Percentiles rank a stretch among this genome's conserved stretches.
phyloP scores from a whole-genome alignment of 2,329 filamentous ascomycete species.

The Fusarium floridanum region DNA sequence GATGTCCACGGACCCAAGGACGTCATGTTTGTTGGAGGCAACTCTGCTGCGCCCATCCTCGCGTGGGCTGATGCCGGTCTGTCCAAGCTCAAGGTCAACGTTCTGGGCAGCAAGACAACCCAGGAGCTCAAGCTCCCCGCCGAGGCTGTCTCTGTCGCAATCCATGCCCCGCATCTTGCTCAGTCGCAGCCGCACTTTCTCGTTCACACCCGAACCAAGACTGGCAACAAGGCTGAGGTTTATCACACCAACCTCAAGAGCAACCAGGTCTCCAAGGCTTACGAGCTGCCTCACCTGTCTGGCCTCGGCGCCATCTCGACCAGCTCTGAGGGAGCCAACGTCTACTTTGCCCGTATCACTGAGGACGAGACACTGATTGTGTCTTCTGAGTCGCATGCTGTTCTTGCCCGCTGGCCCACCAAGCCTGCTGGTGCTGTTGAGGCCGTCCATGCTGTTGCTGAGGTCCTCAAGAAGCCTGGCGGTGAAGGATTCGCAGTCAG shows the following conservation, averaged over 20 bases:
- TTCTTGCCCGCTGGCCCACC: constrained; percentile 80
- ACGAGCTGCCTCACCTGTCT: constrained; percentile 78
- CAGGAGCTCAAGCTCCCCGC: constrained; percentile 66
- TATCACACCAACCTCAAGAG: constrained; percentile 84
- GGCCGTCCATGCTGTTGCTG: constrained; percentile 79
- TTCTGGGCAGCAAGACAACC: constrained; percentile 72
- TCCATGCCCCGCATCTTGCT: constrained; percentile 80
- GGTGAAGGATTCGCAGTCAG: constrained; percentile 80
- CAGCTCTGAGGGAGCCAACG: constrained; percentile 81
- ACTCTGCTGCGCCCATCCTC: constrained; percentile 79
- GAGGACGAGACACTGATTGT: constrained; percentile 79
- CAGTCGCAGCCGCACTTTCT: constrained; percentile 86
- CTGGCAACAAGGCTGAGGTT: constrained; percentile 84
- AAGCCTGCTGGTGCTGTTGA: constrained; percentile 58
- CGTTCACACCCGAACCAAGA: constrained; percentile 80
- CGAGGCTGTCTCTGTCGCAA: constrained; percentile 65
- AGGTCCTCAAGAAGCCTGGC: constrained; percentile 80
- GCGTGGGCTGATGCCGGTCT: constrained; percentile 78
- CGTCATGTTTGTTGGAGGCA: constrained; percentile 81
- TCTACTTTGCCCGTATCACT: constrained; percentile 90
- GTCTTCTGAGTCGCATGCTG: constrained; percentile 81
- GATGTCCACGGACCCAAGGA: constrained; percentile 75
- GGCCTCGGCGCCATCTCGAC: constrained; percentile 83
- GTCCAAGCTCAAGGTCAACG: constrained; percentile 76
- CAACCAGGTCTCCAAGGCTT: constrained; percentile 78